A percentile compares a stretch with the other conserved stretches of the same genome.
These are phyloP conservation scores for Oryza nivara DNA, from an alignment of 176 grass and related monocot species.

Conservation along the genomic window DNA sequence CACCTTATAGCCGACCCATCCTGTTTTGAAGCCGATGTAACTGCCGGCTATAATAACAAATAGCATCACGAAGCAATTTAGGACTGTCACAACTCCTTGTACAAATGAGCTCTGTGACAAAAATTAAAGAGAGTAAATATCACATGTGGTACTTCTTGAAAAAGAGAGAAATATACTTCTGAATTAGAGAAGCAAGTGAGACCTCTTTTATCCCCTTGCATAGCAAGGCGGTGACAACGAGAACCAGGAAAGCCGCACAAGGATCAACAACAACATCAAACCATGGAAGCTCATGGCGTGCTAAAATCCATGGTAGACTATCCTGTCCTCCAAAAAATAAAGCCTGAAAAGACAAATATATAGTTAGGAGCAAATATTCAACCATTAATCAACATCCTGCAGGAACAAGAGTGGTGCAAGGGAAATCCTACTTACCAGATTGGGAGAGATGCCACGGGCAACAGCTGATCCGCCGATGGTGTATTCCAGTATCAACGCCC, in stretches of 20 bases:
- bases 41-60: slow-evolving; percentile 84
- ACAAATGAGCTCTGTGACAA: slow-evolving; percentile 62
- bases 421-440: slow-evolving; percentile 49
- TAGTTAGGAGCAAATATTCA: background rate
- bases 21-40: slow-evolving; percentile 81
- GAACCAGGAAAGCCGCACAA: slow-evolving; percentile 74
- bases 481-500: slow-evolving; percentile 83
- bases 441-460: slow-evolving; percentile 83
- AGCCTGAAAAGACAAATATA: slow-evolving; percentile 42
- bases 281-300: slow-evolving; percentile 61
- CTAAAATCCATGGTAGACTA: slow-evolving; percentile 69
- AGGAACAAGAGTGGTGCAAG: background rate
- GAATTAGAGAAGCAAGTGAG: slow-evolving; percentile 1
- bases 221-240: slow-evolving; percentile 70
- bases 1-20: slow-evolving; percentile 85
- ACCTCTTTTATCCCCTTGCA: slow-evolving; percentile 89
- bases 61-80: slow-evolving; percentile 76
- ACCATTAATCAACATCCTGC: background rate
- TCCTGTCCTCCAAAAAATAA: slow-evolving; percentile 72
- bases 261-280: slow-evolving; percentile 75
- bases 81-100: slow-evolving; percentile 70
- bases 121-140: background rate
- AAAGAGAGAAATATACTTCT: background rate
- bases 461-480: slow-evolving; percentile 84
- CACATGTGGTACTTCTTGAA: background rate